Percentiles rank a stretch among this genome's conserved stretches.
phyloP scores from a whole-genome alignment of 106 monocot species.

The Allium cepa region DNA sequence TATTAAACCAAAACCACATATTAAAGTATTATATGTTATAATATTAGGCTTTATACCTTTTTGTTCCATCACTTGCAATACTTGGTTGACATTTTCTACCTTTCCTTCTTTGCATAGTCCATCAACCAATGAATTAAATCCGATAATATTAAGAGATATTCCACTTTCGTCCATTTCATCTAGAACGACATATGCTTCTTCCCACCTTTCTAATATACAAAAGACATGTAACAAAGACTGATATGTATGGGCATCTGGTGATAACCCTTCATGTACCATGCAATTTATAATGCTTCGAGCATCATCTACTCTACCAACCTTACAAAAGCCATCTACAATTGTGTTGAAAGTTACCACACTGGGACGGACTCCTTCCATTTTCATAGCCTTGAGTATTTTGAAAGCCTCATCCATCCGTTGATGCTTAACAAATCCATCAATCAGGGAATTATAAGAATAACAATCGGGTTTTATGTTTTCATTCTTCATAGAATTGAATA shows the following conservation, averaged over 20 bases:
- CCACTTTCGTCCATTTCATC: background rate
- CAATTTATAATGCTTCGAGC: conserved; percentile 19
- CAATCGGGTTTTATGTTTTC: background rate
- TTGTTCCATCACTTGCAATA: conserved; percentile 9
- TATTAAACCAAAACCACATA: conserved; percentile 11
- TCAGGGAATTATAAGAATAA: background rate
- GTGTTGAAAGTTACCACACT: conserved; percentile 20
- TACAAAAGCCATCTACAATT: conserved; percentile 15
- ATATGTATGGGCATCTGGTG: conserved; percentile 6
- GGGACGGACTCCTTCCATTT: conserved; percentile 13
- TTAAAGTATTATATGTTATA: conserved; percentile 12
- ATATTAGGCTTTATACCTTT: conserved; percentile 8
- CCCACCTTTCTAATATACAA: background rate
- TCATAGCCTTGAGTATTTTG: conserved; percentile 24
- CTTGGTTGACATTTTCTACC: conserved; percentile 7
- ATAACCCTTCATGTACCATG: conserved; percentile 13
- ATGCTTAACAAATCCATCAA: conserved; percentile 12
- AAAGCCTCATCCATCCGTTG: conserved; percentile 17
- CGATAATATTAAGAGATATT: conserved; percentile 2
- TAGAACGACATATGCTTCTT: background rate
- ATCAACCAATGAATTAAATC: conserved; percentile 11
- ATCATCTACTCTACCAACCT: conserved; percentile 3
- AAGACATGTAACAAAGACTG: background rate
- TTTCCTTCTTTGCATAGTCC: conserved; percentile 13
- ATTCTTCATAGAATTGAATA: background rate